Evolutionary conservation across 805 yeast species (phyloP).

Genomic region (Wickerhamiella qilinensis): DNA sequence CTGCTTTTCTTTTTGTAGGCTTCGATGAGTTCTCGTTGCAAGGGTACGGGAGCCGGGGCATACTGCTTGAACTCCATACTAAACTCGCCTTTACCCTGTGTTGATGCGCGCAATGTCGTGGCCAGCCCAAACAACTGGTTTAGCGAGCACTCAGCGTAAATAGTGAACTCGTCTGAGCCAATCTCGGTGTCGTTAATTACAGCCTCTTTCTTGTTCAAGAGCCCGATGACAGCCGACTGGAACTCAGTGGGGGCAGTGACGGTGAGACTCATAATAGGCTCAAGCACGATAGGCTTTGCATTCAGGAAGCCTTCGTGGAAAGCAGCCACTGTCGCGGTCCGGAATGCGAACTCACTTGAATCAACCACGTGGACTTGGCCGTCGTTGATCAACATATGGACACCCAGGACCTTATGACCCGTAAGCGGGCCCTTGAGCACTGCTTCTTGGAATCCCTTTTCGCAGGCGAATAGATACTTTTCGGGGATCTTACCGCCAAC

Average conservation of each 20-base stretch:
- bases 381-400: conserved; percentile 83
- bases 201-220: conserved; percentile 83
- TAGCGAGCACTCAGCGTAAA: conserved; percentile 90
- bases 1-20: conserved; percentile 51
- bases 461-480: conserved; percentile 85
- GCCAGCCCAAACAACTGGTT: conserved; percentile 95
- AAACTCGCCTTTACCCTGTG: conserved; percentile 98
- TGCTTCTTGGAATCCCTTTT: conserved; percentile 88
- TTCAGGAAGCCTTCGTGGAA: conserved; percentile 79
- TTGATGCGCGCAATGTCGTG: conserved; percentile 82
- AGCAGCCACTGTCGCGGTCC: conserved; percentile 82
- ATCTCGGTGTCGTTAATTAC: conserved; percentile 88
- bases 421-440: conserved; percentile 92
- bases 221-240: conserved; percentile 84
- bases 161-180: conserved; percentile 84
- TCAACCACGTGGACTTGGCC: conserved; percentile 97
- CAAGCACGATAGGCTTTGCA: conserved; percentile 76
- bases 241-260: conserved; percentile 92
- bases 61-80: conserved; percentile 87
- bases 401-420: conserved; percentile 89
- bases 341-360: conserved; percentile 89
- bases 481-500: conserved; percentile 97
- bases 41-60: conserved; percentile 76
- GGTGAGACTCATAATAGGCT: conserved; percentile 90
- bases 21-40: conserved; percentile 79